Evolutionary conservation across 768 basidiomycete genomes (phyloP).

Genomic region (Clavaria fumosa): DNA sequence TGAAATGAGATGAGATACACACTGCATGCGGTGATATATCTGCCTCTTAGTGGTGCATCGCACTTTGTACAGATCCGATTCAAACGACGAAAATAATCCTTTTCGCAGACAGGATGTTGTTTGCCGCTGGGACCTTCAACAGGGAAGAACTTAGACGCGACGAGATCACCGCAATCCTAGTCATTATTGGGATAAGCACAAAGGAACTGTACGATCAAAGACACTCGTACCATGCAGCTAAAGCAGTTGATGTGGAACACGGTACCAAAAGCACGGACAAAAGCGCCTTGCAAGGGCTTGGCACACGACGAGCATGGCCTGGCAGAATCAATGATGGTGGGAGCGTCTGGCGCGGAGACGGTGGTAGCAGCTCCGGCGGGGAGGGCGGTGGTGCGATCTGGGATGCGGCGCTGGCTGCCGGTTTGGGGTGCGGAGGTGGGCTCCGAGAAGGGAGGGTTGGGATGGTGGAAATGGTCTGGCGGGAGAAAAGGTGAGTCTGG

Average conservation of each 20-base stretch:
- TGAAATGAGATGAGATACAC: constrained; percentile 10
- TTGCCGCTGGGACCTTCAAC: constrained; percentile 83
- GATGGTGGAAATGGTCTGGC: no score
- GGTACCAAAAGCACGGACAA: constrained; percentile 85
- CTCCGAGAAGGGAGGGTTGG: no score
- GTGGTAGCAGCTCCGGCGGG: background rate
- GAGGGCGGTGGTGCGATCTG: background rate
- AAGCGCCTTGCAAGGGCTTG: constrained; percentile 82
- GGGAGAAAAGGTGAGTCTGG: no score
- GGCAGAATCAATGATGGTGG: no score
- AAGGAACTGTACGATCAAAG: constrained; percentile 5
- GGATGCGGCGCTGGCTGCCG: background rate
- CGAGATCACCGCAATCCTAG: constrained; percentile 92
- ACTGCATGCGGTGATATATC: constrained; percentile 99
- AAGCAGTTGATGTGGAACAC: constrained; percentile 96
- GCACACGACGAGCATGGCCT: constrained; percentile 69
- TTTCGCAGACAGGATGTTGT: constrained; percentile 92
- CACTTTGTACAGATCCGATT: constrained; percentile 96
- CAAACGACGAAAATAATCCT: constrained; percentile 92
- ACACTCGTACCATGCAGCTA: constrained; percentile 74
- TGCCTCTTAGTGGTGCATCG: constrained; percentile 82
- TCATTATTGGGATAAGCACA: constrained; percentile 6
- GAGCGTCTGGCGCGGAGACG: constrained; percentile 8
- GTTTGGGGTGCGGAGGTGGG: no score
- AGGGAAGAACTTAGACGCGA: constrained; percentile 97